Conservation (phyloP, 2,329 filamentous ascomycete species). For the Conoideocrella luteorostrata region DNA sequence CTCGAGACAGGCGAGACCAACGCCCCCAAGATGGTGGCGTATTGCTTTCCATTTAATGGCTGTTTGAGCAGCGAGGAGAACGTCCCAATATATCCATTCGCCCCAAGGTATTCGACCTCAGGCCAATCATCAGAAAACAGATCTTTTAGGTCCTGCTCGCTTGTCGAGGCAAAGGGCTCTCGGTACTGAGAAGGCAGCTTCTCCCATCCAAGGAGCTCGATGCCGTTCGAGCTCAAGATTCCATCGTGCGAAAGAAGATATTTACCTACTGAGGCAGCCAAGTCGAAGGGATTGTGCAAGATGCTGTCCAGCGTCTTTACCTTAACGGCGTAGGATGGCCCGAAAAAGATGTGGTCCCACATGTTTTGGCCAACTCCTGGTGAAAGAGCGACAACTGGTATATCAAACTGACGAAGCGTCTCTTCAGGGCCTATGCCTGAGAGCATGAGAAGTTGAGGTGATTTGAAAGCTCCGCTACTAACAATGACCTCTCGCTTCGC, state of each 20-base stretch:
- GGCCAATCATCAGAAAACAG: constrained; percentile 29
- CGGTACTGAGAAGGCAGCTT: constrained; percentile 21
- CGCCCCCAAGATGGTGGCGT: constrained; percentile 20
- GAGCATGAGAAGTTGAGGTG: constrained; percentile 12
- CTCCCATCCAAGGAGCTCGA: constrained; percentile 18
- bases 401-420: constrained; percentile 1
- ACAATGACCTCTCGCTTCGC: constrained; percentile 5
- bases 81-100: constrained; percentile 1
- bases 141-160: constrained; percentile 14
- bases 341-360: constrained; percentile 10
- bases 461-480: constrained; percentile 6
- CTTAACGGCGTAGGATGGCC: constrained; percentile 9
- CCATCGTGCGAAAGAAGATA: not conserved
- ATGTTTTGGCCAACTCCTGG: constrained; percentile 10
- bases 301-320: constrained; percentile 3
- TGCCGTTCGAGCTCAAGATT: constrained; percentile 9
- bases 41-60: constrained; percentile 1
- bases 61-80: not conserved
- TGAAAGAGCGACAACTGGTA: constrained; percentile 3
- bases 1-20: constrained; percentile 25
- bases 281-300: not conserved
- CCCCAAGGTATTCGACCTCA: constrained; percentile 22
- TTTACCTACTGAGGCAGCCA: not conserved
- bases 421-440: constrained; percentile 10
- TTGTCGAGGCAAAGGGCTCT: constrained; percentile 11